A percentile compares a stretch with the other conserved stretches of the same genome.
Evolutionary conservation across 1,284 basidiomycete species (phyloP).

Genomic region (Polyporus tsugae): DNA sequence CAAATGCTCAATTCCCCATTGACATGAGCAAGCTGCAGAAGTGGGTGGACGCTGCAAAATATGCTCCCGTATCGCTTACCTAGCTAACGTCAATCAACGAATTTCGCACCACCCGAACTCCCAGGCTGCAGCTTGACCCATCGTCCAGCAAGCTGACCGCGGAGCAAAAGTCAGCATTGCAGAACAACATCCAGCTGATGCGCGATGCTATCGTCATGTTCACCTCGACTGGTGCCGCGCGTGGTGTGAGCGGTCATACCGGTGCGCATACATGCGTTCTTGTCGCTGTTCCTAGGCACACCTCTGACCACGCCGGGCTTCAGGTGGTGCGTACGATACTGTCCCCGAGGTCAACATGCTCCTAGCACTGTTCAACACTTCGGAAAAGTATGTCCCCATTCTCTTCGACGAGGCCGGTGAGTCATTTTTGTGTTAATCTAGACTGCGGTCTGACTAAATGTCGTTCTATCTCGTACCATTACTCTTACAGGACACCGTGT

Average conservation of each 20-base stretch:
- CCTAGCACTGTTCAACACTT: slow-evolving; percentile 72
- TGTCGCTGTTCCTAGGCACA: neutral
- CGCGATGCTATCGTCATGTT: slow-evolving; percentile 86
- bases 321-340: slow-evolving; percentile 86
- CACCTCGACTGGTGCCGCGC: slow-evolving; percentile 81
- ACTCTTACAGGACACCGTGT: slow-evolving; percentile 76
- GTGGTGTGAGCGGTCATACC: slow-evolving; percentile 86
- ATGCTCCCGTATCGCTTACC: neutral
- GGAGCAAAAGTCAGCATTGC: slow-evolving; percentile 66
- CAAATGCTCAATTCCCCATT: slow-evolving; percentile 68
- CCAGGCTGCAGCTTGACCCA: slow-evolving; percentile 76
- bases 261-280: slow-evolving; percentile 47
- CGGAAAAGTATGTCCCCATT: slow-evolving; percentile 68
- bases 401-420: slow-evolving; percentile 82
- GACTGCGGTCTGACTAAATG: slow-evolving; percentile 10
- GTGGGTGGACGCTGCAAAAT: slow-evolving; percentile 45
- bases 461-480: slow-evolving; percentile 14
- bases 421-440: slow-evolving; percentile 30
- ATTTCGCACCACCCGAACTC: slow-evolving; percentile 5
- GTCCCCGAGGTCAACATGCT: slow-evolving; percentile 84
- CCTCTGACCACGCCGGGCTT: neutral
- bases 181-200: slow-evolving; percentile 77
- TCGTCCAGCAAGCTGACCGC: slow-evolving; percentile 64
- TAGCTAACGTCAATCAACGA: slow-evolving; percentile 17
- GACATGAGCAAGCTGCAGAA: slow-evolving; percentile 80